These are phyloP conservation scores for Cryptococcus sp. DNA, from an alignment of 1,284 basidiomycete species.

Conservation along the genomic window DNA sequence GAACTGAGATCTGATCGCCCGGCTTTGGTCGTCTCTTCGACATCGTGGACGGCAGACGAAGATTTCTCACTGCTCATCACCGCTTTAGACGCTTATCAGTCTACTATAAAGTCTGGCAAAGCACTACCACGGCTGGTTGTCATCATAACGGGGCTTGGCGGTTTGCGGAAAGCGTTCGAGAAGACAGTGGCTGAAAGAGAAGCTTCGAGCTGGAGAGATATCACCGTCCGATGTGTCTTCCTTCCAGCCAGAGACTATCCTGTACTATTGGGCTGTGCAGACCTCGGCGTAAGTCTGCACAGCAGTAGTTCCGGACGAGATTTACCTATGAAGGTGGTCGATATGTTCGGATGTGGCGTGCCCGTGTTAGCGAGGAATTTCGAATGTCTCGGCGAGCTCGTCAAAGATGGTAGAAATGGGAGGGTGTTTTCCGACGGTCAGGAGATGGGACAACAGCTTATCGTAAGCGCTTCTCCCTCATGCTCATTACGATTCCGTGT, in stretches of 20 bases:
- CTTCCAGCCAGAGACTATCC: conserved; percentile 87
- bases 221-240: conserved; percentile 83
- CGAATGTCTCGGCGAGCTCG: conserved; percentile 80
- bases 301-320: conserved; percentile 87
- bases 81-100: conserved; percentile 63
- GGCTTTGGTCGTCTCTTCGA: conserved; percentile 85
- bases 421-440: conserved; percentile 69
- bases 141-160: conserved; percentile 91
- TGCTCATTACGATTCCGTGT: neutral
- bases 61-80: conserved; percentile 83
- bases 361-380: conserved; percentile 92
- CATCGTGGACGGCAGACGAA: conserved; percentile 97
- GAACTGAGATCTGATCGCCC: conserved; percentile 68
- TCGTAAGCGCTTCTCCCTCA: conserved; percentile 56
- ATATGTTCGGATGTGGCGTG: conserved; percentile 96
- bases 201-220: conserved; percentile 67
- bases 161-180: conserved; percentile 74
- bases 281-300: conserved; percentile 89
- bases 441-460: conserved; percentile 71
- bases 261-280: conserved; percentile 79
- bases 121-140: conserved; percentile 73
- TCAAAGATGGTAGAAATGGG: conserved; percentile 80
- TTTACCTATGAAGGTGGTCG: conserved; percentile 98
- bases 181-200: conserved; percentile 61
- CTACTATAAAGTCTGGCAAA: conserved; percentile 18